phyloP scores from a whole-genome alignment of 2,329 filamentous ascomycete species.

The Trichophyton mentagrophytes region DNA sequence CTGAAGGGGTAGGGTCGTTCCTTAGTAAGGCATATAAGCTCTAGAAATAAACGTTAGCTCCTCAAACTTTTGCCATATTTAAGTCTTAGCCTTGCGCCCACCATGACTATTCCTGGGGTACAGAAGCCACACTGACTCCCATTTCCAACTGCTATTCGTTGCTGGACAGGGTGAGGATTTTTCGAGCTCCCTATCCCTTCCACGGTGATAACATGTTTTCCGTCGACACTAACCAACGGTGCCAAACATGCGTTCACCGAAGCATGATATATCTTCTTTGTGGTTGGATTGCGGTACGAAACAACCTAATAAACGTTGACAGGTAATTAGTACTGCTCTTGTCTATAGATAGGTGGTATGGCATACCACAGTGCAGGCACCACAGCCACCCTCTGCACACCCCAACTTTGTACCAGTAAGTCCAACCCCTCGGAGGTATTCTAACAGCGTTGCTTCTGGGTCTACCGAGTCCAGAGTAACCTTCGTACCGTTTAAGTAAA shows the following conservation, averaged over 20 bases:
- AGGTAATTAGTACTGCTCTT: background rate
- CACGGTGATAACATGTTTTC: constrained; percentile 95
- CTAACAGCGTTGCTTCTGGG: constrained; percentile 79
- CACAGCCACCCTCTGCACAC: constrained; percentile 91
- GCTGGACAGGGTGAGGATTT: constrained; percentile 76
- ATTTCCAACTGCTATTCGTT: constrained; percentile 79
- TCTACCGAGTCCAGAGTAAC: constrained; percentile 77
- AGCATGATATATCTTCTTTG: constrained; percentile 85
- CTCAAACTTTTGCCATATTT: background rate
- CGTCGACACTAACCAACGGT: constrained; percentile 82
- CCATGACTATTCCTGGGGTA: constrained; percentile 93
- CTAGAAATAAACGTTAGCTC: constrained; percentile 24
- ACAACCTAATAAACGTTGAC: constrained; percentile 44
- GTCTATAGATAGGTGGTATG: background rate
- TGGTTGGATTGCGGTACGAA: constrained; percentile 86
- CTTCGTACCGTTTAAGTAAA: constrained; percentile 89
- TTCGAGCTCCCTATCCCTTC: constrained; percentile 88
- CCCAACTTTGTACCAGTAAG: constrained; percentile 93
- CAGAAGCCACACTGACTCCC: constrained; percentile 95
- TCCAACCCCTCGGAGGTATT: constrained; percentile 85
- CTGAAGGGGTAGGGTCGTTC: constrained; percentile 64
- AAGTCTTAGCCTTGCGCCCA: constrained; percentile 18
- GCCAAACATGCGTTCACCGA: constrained; percentile 93
- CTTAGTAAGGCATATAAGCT: constrained; percentile 85
- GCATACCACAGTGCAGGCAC: constrained; percentile 77